phyloP scores from a whole-genome alignment of 2,329 filamentous ascomycete species.

The Sporothrix dimorphospora region DNA sequence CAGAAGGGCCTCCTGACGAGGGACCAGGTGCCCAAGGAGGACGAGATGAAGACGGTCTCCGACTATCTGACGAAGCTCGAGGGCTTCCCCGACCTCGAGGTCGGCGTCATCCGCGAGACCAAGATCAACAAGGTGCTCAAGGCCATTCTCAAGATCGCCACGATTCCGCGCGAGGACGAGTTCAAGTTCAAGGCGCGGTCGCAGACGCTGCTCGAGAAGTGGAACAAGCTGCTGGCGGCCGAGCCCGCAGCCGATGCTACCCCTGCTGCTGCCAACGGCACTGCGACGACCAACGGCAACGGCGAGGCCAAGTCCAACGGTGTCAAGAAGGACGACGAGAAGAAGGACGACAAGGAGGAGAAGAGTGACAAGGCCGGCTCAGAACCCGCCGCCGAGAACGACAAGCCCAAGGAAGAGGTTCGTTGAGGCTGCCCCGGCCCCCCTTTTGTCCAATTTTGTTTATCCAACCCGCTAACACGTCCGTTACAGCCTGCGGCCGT shows the following conservation, averaged over 20 bases:
- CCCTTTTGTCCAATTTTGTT: background rate
- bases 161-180: constrained; percentile 86
- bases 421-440: background rate
- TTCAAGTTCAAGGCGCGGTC: constrained; percentile 88
- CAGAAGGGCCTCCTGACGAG: constrained; percentile 90
- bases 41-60: constrained; percentile 79
- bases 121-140: constrained; percentile 99
- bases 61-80: constrained; percentile 82
- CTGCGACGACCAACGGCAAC: constrained; percentile 46
- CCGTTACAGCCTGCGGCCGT: constrained; percentile 29
- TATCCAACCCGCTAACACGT: background rate
- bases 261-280: constrained; percentile 40
- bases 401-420: constrained; percentile 31
- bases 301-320: constrained; percentile 44
- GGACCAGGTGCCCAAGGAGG: constrained; percentile 82
- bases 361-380: constrained; percentile 40
- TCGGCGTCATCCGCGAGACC: constrained; percentile 82
- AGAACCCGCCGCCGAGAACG: constrained; percentile 32
- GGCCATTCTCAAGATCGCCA: constrained; percentile 83
- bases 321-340: constrained; percentile 39
- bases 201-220: constrained; percentile 77
- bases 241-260: constrained; percentile 46
- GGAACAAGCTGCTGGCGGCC: constrained; percentile 79
- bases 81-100: constrained; percentile 76
- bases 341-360: constrained; percentile 45